phyloP scores from a whole-genome alignment of 306 rosid genomes.

The Trichosanthes truncata region DNA sequence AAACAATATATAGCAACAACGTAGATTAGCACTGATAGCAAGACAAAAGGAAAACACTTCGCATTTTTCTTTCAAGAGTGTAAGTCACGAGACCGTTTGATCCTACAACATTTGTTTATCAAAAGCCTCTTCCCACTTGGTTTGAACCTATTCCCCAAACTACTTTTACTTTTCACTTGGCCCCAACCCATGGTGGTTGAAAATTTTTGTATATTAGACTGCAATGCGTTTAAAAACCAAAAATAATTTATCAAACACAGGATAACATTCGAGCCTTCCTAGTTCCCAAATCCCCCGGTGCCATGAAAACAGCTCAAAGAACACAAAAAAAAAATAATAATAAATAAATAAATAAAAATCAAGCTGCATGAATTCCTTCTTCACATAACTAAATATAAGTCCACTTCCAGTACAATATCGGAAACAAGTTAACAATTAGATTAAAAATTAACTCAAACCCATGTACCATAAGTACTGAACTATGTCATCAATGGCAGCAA shows the following conservation, averaged over 20 bases:
- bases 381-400: background rate
- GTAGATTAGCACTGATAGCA: background rate
- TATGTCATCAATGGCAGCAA: background rate
- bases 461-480: background rate
- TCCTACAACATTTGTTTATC: background rate
- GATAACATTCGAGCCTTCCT: background rate
- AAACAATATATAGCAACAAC: conserved; percentile 11
- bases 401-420: background rate
- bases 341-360: background rate
- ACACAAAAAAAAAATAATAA: background rate
- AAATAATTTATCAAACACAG: background rate
- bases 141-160: background rate
- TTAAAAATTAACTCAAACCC: background rate
- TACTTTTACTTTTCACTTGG: background rate
- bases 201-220: background rate
- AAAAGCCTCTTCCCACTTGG: background rate
- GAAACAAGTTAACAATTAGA: background rate
- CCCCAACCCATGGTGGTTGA: background rate
- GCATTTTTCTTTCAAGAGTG: background rate
- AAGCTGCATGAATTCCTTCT: background rate
- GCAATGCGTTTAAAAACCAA: background rate
- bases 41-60: background rate
- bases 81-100: no score
- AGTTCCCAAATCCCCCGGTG: background rate
- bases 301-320: background rate